Percentiles rank a stretch among this genome's conserved stretches.
phyloP scores from a whole-genome alignment of 257 asterid genomes.

The Pogostemon cablin region DNA sequence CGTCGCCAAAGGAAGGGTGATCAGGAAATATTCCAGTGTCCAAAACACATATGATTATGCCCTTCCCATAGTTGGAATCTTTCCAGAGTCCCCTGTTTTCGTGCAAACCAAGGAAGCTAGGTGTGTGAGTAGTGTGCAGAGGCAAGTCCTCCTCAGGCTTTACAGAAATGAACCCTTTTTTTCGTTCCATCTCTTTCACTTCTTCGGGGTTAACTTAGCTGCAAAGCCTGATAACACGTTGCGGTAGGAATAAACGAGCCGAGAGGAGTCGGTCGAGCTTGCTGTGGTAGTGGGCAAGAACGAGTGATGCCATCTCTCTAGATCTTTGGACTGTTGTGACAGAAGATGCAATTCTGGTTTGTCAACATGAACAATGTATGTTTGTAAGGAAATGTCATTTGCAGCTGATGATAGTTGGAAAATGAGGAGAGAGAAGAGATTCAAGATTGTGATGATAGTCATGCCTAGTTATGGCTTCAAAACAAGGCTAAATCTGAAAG shows the following conservation, averaged over 20 bases:
- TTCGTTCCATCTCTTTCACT: conserved; percentile 26
- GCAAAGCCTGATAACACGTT: conserved; percentile 40
- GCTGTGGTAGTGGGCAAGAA: no score
- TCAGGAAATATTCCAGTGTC: conserved; percentile 38
- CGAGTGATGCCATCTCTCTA: neutral
- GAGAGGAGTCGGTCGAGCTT: no score
- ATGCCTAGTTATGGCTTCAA: no score
- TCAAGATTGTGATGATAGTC: no score
- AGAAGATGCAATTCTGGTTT: conserved; percentile 18
- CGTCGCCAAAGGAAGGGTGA: conserved; percentile 44
- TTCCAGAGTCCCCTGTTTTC: conserved; percentile 37
- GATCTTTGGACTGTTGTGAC: conserved; percentile 24
- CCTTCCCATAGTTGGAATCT: conserved; percentile 34
- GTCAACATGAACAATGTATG: conserved; percentile 36
- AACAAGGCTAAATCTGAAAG: no score
- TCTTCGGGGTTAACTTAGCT: conserved; percentile 34
- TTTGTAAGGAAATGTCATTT: conserved; percentile 1
- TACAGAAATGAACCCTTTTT: conserved; percentile 33
- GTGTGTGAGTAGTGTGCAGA: conserved; percentile 41
- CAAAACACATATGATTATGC: conserved; percentile 38
- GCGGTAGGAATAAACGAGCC: conserved; percentile 31
- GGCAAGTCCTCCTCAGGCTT: conserved; percentile 30
- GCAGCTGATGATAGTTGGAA: neutral
- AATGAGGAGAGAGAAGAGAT: conserved; percentile 15
- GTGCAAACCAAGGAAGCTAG: conserved; percentile 42